A percentile compares a stretch with the other conserved stretches of the same genome.
These are phyloP conservation scores for Picea mariana DNA, from an alignment of 83 land plant genomes.

Conservation along the genomic window DNA sequence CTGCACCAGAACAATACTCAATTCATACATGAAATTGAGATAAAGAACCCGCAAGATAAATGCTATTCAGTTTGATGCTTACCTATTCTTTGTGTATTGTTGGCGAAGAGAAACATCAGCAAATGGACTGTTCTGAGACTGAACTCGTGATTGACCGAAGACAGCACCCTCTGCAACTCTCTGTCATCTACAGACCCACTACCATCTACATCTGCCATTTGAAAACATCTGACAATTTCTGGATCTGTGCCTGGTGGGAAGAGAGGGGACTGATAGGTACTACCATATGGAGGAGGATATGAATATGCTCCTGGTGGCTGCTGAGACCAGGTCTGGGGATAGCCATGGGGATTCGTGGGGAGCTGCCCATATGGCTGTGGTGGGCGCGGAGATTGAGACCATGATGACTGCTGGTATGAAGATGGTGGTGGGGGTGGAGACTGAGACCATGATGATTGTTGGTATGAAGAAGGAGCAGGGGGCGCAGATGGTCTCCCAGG, in stretches of 20 bases:
- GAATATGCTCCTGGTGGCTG: conserved; percentile 3
- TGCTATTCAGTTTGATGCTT: not conserved
- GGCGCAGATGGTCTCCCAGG: not conserved
- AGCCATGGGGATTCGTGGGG: not conserved
- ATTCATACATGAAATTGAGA: conserved; percentile 3
- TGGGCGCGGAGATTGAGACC: not conserved
- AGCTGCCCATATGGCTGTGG: not conserved
- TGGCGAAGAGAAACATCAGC: conserved; percentile 38
- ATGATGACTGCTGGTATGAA: not conserved
- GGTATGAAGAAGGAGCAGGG: not conserved
- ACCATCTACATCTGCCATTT: conserved; percentile 37
- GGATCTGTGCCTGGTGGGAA: conserved; percentile 47
- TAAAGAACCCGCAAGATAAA: not conserved
- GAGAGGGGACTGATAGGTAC: not conserved
- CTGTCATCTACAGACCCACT: conserved; percentile 39
- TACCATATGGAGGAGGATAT: not conserved
- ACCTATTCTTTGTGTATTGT: conserved; percentile 21
- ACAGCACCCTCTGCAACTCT: conserved; percentile 37
- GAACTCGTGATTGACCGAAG: conserved; percentile 24
- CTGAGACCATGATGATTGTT: not conserved
- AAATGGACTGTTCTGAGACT: conserved; percentile 35
- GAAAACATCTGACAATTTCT: conserved; percentile 24
- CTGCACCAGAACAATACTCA: conserved; percentile 14
- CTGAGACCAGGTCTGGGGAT: conserved; percentile 1
- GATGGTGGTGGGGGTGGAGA: not conserved